Conservation (phyloP, 2,329 filamentous ascomycete genomes). For the Clarireedia monteithiana region DNA sequence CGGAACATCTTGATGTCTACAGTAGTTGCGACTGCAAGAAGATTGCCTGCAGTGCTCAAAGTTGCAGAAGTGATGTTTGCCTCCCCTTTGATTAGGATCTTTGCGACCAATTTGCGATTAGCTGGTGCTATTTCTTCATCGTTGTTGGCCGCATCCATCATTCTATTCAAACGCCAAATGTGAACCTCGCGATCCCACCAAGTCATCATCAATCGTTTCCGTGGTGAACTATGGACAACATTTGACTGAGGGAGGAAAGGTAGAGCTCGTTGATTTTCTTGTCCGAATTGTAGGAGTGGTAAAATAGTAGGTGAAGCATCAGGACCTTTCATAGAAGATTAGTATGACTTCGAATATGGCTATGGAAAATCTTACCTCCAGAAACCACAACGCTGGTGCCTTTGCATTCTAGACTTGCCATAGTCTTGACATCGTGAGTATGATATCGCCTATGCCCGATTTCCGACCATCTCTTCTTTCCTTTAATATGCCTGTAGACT, state of each 20-base stretch:
- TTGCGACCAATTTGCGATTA: constrained; percentile 59
- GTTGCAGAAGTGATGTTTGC: constrained; percentile 73
- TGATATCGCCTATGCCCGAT: constrained; percentile 83
- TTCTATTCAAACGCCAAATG: constrained; percentile 59
- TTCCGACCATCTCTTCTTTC: constrained; percentile 69
- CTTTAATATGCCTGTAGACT: constrained; percentile 63
- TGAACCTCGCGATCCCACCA: constrained; percentile 90
- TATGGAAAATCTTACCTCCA: constrained; percentile 55
- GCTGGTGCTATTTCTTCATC: constrained; percentile 34
- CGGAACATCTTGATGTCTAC: constrained; percentile 72
- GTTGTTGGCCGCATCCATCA: constrained; percentile 9
- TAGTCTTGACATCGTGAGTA: constrained; percentile 88
- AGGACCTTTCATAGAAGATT: constrained; percentile 51
- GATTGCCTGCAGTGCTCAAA: constrained; percentile 62
- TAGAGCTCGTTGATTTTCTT: constrained; percentile 74
- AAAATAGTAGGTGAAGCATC: constrained; percentile 78
- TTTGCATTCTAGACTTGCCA: constrained; percentile 81
- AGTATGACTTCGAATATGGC: constrained; percentile 8
- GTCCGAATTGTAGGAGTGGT: constrained; percentile 68
- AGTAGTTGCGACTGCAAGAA: constrained; percentile 70
- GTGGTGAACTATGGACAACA: constrained; percentile 63
- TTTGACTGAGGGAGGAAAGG: constrained; percentile 77
- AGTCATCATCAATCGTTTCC: constrained; percentile 69
- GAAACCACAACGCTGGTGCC: constrained; percentile 82
- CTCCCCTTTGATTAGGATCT: constrained; percentile 63